These are phyloP conservation scores for Alternaria hordeiaustralica DNA, from an alignment of 2,329 filamentous ascomycete species.

Conservation along the genomic window DNA sequence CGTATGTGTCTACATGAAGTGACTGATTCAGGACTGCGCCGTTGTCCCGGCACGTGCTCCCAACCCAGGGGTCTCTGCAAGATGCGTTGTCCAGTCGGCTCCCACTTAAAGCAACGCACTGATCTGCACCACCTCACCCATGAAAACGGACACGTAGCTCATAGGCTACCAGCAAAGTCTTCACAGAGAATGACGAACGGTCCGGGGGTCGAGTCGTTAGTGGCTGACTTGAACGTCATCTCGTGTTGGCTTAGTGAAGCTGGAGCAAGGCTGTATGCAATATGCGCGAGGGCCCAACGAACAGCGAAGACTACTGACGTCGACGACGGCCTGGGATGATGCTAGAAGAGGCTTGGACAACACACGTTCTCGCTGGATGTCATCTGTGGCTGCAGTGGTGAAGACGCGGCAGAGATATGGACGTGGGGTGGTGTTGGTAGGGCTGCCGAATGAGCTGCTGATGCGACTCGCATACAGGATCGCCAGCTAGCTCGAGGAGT, in stretches of 20 bases:
- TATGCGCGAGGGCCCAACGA: constrained; percentile 12
- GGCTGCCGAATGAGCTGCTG: constrained; percentile 35
- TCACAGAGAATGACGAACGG: constrained; percentile 20
- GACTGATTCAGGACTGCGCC: not conserved
- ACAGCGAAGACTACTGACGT: constrained; percentile 2
- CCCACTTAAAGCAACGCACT: constrained; percentile 32
- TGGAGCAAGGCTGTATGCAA: constrained; percentile 27
- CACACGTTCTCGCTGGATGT: constrained; percentile 18
- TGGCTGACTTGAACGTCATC: constrained; percentile 32
- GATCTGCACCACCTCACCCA: constrained; percentile 32
- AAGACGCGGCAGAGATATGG: not conserved
- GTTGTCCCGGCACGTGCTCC: constrained; percentile 9
- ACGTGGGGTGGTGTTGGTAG: constrained; percentile 19
- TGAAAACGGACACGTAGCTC: constrained; percentile 38
- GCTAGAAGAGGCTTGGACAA: constrained; percentile 19
- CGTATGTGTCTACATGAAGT: not conserved
- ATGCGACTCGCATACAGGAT: constrained; percentile 24
- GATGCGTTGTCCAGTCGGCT: constrained; percentile 45
- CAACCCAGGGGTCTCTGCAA: constrained; percentile 29
- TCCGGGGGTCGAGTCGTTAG: constrained; percentile 23
- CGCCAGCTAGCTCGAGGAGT: constrained; percentile 15
- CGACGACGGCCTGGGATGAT: constrained; percentile 13
- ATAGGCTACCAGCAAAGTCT: constrained; percentile 45
- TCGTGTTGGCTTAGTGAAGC: constrained; percentile 15
- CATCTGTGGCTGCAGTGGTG: constrained; percentile 4